Evolutionary conservation across 2,329 filamentous ascomycete species (phyloP).

Genomic region (Fusarium tanahbumbuense): DNA sequence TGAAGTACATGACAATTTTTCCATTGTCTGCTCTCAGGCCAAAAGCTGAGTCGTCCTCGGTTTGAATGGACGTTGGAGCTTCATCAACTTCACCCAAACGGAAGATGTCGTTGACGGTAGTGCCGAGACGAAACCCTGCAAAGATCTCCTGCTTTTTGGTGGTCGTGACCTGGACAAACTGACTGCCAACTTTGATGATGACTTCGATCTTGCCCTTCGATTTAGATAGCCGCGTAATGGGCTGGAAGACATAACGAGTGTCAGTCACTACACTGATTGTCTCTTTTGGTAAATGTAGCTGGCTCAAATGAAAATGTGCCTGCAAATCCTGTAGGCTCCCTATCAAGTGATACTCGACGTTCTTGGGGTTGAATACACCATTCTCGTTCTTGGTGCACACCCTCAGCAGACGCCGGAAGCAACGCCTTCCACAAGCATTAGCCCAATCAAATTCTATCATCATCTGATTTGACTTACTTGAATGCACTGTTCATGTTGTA

Average conservation of each 20-base stretch:
- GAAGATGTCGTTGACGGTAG: conserved; percentile 77
- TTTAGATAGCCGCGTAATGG: conserved; percentile 73
- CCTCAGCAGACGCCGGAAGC: conserved; percentile 72
- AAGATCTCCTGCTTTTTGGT: conserved; percentile 76
- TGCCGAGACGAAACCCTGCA: conserved; percentile 69
- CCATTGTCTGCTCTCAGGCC: conserved; percentile 75
- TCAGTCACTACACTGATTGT: conserved; percentile 76
- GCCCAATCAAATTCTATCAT: neutral
- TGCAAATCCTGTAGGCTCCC: conserved; percentile 75
- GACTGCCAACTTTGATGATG: conserved; percentile 74
- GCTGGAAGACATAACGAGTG: conserved; percentile 73
- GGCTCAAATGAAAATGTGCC: conserved; percentile 73
- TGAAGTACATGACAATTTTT: conserved; percentile 79
- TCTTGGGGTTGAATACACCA: conserved; percentile 71
- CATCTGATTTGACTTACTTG: conserved; percentile 55
- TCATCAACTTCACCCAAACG: conserved; percentile 75
- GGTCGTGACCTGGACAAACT: conserved; percentile 77
- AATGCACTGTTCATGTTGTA: conserved; percentile 81
- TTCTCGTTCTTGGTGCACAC: conserved; percentile 69
- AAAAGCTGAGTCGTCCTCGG: conserved; percentile 75
- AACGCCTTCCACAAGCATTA: conserved; percentile 59
- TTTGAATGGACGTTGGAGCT: conserved; percentile 71
- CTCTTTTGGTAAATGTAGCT: conserved; percentile 75
- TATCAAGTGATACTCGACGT: conserved; percentile 74
- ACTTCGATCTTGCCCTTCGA: conserved; percentile 78